Evolutionary conservation across 192 early-diverging fungal species (phyloP), one percentile per base, ranked within the genome.

Genomic region (Coemansia sp.): DNA sequence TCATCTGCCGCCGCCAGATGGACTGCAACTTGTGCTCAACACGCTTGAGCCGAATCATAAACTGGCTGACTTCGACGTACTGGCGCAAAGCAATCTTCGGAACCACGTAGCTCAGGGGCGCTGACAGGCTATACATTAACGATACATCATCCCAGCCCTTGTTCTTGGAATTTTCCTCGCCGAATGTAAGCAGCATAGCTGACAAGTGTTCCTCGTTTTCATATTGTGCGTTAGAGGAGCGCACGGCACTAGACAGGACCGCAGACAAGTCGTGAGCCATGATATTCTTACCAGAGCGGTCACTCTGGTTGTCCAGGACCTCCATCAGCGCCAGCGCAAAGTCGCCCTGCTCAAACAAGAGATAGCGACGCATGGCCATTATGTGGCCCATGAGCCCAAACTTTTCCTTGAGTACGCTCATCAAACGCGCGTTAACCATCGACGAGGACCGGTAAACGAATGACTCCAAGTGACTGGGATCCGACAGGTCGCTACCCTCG

Each of bases 321-420:
- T 93, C 92, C 88, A 97, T 90, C 47, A 99, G 77, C 62, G 91
- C 87, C 71, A 95, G 93, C 58, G 94, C 91, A 87, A 98, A 97
- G 69, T 99, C 96, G 29, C 96, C 97, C 73, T 97, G 93, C 64
- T 92, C 95, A 15, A 99, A 84, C 47, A 99, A 75, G 34, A 99
- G 79, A 70, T 98, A 98, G 50, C 90, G 81, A 44, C 96, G 95
- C 43, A 99, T 78, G 6, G 94, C 95, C 49, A 81, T 76, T 24
- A 99, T 81, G 69, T 98, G 95, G 13, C 94, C 91, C 76, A 92
- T 88, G 9, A 99, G 79, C 57, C 90, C 89, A 78, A 92, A 97
- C 67, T 90, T 92, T 15, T 81, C 79, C 20, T 88, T 87, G n/a
- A 99, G 77, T 40, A 95, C 80, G 53, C 89, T 84, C 63, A 96